Evolutionary conservation across 805 yeast species (phyloP).

Genomic region (Schwanniomyces pseudopolymorphus): DNA sequence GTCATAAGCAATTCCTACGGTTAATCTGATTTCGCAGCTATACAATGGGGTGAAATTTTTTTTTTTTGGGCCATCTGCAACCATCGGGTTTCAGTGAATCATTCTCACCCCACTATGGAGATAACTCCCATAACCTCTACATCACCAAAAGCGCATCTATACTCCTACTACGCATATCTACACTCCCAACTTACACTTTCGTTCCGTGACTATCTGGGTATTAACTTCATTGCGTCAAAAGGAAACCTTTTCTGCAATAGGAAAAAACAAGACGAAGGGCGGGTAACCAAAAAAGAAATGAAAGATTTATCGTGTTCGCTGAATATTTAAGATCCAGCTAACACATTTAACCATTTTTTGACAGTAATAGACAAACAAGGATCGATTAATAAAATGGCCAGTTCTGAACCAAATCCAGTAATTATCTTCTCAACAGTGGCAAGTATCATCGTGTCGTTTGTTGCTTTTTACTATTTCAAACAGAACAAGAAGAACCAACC

Average conservation of each 20-base stretch:
- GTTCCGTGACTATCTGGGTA: neutral
- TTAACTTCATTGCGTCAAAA: neutral
- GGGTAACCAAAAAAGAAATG: neutral
- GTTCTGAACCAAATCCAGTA: constrained; percentile 38
- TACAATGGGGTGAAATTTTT: neutral
- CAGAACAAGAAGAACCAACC: constrained; percentile 40
- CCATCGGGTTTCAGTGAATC: too few relatives aligned
- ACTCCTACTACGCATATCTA: neutral
- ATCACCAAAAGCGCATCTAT: neutral
- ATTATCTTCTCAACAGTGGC: constrained; percentile 40
- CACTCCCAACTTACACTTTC: neutral
- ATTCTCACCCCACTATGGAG: too few relatives aligned
- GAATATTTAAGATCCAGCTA: neutral
- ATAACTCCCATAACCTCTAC: too few relatives aligned
- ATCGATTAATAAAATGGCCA: constrained; percentile 3
- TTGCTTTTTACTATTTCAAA: constrained; percentile 33
- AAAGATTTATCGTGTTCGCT: neutral
- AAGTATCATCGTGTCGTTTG: constrained; percentile 31
- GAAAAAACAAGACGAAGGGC: neutral
- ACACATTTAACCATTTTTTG: neutral
- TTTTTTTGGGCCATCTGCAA: too few relatives aligned
- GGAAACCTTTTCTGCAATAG: neutral
- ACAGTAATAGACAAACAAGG: neutral
- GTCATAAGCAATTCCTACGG: neutral
- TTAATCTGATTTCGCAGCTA: neutral